Base-by-base conservation (phyloP, 2,329 filamentous ascomycete species). In the Penicillium palitans region DNA sequence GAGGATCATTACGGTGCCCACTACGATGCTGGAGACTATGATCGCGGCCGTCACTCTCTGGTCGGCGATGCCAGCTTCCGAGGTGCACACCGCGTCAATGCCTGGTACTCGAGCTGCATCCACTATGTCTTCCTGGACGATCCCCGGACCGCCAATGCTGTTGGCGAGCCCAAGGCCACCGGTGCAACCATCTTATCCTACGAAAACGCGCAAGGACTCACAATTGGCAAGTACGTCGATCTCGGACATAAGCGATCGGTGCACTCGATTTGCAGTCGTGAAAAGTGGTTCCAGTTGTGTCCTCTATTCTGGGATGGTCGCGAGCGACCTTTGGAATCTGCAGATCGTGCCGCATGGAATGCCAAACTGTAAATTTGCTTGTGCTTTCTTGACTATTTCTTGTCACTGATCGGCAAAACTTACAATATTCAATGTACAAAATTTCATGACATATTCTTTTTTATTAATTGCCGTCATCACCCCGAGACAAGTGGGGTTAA, bases 171-270 rank as follows among this genome's bases (percentile, higher is more conserved):
- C 35, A 88, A 89, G 71, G 85, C 84, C 58, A 89, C 86, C 5
- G 89, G 89, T 67, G 82, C 80, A 29, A 88, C 85, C 0, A 86
- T 92, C 15, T 78, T 92, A 58, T 85, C 86, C 61, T 92, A 92
- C 72, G 89, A 93, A 66, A 83, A 90, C 54, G 84, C 87, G 51
- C 87, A 90, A 66, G 89, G 89, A 1, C 87, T 91, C 66, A 84
- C 85, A 7, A 79, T 91, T 39, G 86, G 89, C 66, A 89, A 89
- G 74, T 85, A 90, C 60, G 84, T 90, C 61, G 89, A 91, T 65
- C 74, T 91, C 61, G 87, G 87, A 5, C 85, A 90, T 66, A 90
- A 91, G 79, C 82, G 89, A 29, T 87, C 87, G 5, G 65, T 67
- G 17, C 65, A 67, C 48, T 66, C 64, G 0, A 61, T 64, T 50